Evolutionary conservation across 805 yeast genomes (phyloP).

Genomic region (Metschnikowia peoriensis): DNA sequence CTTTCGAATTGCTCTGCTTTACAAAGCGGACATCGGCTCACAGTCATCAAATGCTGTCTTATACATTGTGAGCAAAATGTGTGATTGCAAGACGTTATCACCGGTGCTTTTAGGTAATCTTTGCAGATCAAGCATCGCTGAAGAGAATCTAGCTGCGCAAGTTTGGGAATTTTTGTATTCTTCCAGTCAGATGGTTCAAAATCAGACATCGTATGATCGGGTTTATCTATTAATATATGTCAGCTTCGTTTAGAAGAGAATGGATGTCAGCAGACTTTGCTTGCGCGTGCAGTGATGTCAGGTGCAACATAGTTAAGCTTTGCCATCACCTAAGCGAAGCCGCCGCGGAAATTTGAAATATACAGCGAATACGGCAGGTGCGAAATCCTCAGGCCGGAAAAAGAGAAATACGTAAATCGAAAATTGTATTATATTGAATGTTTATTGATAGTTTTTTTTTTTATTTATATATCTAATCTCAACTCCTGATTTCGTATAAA

Average conservation of each 20-base stretch:
- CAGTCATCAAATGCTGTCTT: conserved; percentile 60
- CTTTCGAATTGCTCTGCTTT: conserved; percentile 68
- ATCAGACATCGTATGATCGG: conserved; percentile 2
- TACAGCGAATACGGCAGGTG: no score
- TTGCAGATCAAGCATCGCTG: conserved; percentile 87
- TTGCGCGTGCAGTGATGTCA: neutral
- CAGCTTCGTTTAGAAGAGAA: neutral
- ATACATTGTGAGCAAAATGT: conserved; percentile 88
- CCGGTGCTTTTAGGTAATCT: conserved; percentile 77
- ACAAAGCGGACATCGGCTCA: conserved; percentile 76
- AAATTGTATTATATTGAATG: neutral
- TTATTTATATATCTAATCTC: neutral
- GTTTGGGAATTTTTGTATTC: conserved; percentile 49
- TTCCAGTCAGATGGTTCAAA: conserved; percentile 73
- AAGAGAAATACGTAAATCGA: no score
- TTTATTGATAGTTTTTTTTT: neutral
- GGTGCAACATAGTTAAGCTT: no score
- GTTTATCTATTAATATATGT: neutral
- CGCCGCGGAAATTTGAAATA: neutral
- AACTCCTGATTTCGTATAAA: neutral
- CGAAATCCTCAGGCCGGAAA: no score
- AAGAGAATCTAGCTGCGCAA: conserved; percentile 63
- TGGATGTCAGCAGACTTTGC: neutral
- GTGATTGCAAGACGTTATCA: conserved; percentile 81
- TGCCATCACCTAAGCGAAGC: neutral